Base-by-base conservation (phyloP, 768 basidiomycete species). In the Phlegmacium glaucopus region DNA sequence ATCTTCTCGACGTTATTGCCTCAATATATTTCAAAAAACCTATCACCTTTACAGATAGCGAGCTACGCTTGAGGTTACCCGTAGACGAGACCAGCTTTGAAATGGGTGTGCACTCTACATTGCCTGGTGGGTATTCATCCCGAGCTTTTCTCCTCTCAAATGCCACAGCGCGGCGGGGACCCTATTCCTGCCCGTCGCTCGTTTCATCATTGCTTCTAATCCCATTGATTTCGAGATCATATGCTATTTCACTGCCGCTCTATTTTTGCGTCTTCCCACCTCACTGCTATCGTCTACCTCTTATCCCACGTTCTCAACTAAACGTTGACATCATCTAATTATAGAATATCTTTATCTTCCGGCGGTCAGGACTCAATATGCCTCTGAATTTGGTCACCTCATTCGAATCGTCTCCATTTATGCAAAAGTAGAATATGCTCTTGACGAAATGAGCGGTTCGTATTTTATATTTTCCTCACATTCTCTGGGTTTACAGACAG, bases 51-150 rank as follows among this genome's bases (percentile, higher is more conserved):
- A 65, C 67, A 32, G 71, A 73, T 28, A 63, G 68, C 35, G 77
- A 85, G 49, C 63, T 80, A 48, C 74, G 72, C 29, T 74, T 90
- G 36, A 78, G 83, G 41, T 70, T 91, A 29, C 89, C 89, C n/a
- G 80, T 82, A 7, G 87, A 90, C 59, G 89, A 91, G 64, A 82
- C 86, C 8, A 83, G 79, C 61, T 91, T 90, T 57, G 88, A 91
- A 62, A 68, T 91, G 47, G 79, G 79, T 22, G 79, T 80, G 18
- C 74, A 79, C 61, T 75, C 77, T 39, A 76, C 74, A 42, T 62
- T 76, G 39, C 77, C 78, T 51, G 78, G 77, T 77, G 56, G 57
- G 70, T 68, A 51, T 48, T 49, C 48, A 50, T 25, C 55, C 44
- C 50, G 50, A 42, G 45, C 44, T 50, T 45, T 36, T 29, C 44